These are phyloP conservation scores for Wickerhamomyces bovis DNA, from an alignment of 805 yeast species.

Conservation along the genomic window DNA sequence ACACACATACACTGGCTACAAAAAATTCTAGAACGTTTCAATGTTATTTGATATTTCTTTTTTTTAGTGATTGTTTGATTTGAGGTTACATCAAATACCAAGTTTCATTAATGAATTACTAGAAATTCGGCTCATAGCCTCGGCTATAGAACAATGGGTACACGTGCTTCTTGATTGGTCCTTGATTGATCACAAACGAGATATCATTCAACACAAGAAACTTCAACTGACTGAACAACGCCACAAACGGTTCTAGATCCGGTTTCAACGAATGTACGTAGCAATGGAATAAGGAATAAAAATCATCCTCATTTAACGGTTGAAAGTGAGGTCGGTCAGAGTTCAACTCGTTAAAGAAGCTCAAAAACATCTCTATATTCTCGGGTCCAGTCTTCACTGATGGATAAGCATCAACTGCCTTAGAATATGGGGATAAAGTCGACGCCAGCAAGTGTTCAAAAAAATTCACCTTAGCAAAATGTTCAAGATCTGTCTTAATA, in stretches of 20 bases:
- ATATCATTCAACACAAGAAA: slow-evolving; percentile 35
- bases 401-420: slow-evolving; percentile 37
- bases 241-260: slow-evolving; percentile 30
- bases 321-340: slow-evolving; percentile 17
- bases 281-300: slow-evolving; percentile 30
- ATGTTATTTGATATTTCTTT: too few relatives aligned
- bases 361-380: slow-evolving; percentile 26
- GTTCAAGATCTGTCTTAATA: slow-evolving; percentile 24
- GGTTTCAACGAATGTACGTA: slow-evolving; percentile 31
- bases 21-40: too few relatives aligned
- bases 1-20: too few relatives aligned
- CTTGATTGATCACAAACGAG: slow-evolving; percentile 27
- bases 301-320: slow-evolving; percentile 27
- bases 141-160: slow-evolving; percentile 32
- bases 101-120: too few relatives aligned
- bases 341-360: slow-evolving; percentile 22
- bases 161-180: slow-evolving; percentile 22
- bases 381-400: slow-evolving; percentile 37
- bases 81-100: too few relatives aligned
- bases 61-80: too few relatives aligned
- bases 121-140: slow-evolving; percentile 27
- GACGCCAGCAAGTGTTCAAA: slow-evolving; percentile 30
- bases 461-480: slow-evolving; percentile 29
- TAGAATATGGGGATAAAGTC: slow-evolving; percentile 35
- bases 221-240: slow-evolving; percentile 27